phyloP scores from a whole-genome alignment of 1,284 basidiomycete genomes.

The Fomes fomentarius region DNA sequence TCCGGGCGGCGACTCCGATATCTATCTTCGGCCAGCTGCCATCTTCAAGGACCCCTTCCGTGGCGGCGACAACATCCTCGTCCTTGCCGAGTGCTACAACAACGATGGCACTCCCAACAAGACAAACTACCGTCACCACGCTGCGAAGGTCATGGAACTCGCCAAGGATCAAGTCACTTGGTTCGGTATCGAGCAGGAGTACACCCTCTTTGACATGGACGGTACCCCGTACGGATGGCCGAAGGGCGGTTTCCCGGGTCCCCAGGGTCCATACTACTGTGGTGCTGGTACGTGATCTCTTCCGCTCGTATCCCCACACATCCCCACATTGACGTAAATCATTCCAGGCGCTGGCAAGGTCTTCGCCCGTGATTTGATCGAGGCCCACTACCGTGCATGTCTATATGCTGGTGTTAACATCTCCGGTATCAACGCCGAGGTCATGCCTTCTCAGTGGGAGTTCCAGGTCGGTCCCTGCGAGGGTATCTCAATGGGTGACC shows the following conservation, averaged over 20 bases:
- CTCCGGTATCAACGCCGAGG: slow-evolving; percentile 99
- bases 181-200: slow-evolving; percentile 99
- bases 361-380: slow-evolving; percentile 97
- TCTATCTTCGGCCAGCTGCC: slow-evolving; percentile 96
- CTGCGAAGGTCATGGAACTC: slow-evolving; percentile 92
- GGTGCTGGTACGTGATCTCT: slow-evolving; percentile 82
- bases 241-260: slow-evolving; percentile 98
- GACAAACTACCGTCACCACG: slow-evolving; percentile 93
- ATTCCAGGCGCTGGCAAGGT: slow-evolving; percentile 88
- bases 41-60: slow-evolving; percentile 99
- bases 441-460: slow-evolving; percentile 99
- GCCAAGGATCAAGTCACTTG: slow-evolving; percentile 86
- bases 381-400: slow-evolving; percentile 98
- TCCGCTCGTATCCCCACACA: slow-evolving; percentile 7
- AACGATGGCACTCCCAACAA: slow-evolving; percentile 98
- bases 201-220: slow-evolving; percentile 96
- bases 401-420: slow-evolving; percentile 98
- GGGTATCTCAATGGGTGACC: slow-evolving; percentile 98
- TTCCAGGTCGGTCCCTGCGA: slow-evolving; percentile 99
- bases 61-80: slow-evolving; percentile 96
- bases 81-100: slow-evolving; percentile 98
- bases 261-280: slow-evolving; percentile 99
- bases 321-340: slow-evolving; percentile 15
- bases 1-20: slow-evolving; percentile 93
- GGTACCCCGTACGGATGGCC: slow-evolving; percentile 96